Evolutionary conservation across 108 stramenopile genomes (phyloP).

Genomic region (Skeletonema marinoi): DNA sequence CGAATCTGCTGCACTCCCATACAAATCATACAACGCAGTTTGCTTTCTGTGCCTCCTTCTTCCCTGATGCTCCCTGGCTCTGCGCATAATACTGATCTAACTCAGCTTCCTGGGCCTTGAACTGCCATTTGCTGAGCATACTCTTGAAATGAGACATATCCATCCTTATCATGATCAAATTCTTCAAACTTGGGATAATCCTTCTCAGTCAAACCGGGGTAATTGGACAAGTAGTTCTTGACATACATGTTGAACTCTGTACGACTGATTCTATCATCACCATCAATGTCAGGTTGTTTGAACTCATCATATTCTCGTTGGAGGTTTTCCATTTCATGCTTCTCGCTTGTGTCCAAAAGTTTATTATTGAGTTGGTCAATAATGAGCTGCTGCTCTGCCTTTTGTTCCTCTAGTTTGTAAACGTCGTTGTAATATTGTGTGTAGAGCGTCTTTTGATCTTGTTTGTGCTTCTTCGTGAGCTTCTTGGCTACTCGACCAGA

Average conservation of each 20-base stretch:
- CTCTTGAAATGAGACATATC: slow-evolving; percentile 91
- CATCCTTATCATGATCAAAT: slow-evolving; percentile 94
- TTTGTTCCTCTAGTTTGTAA: slow-evolving; percentile 87
- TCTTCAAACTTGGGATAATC: slow-evolving; percentile 97
- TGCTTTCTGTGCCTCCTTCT: slow-evolving; percentile 49
- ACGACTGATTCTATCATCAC: slow-evolving; percentile 92
- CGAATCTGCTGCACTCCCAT: slow-evolving; percentile 38
- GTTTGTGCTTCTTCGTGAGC: slow-evolving; percentile 73
- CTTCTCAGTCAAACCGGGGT: slow-evolving; percentile 87
- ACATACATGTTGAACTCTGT: slow-evolving; percentile 96
- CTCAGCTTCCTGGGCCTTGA: slow-evolving; percentile 85
- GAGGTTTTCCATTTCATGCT: slow-evolving; percentile 83
- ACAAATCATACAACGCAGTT: slow-evolving; percentile 47
- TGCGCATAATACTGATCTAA: slow-evolving; percentile 57
- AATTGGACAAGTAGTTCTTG: slow-evolving; percentile 89
- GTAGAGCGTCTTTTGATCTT: slow-evolving; percentile 88
- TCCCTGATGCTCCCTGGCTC: slow-evolving; percentile 37
- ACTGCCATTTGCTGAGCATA: slow-evolving; percentile 91
- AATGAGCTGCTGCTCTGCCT: slow-evolving; percentile 51
- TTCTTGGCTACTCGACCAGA: slow-evolving; percentile 67
- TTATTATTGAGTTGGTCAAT: slow-evolving; percentile 64
- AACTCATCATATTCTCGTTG: slow-evolving; percentile 98
- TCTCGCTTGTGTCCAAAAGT: slow-evolving; percentile 60
- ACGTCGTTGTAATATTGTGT: slow-evolving; percentile 94
- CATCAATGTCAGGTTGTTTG: slow-evolving; percentile 96